A percentile compares a stretch with the other conserved stretches of the same genome.
Evolutionary conservation across 1,284 basidiomycete species (phyloP).

Genomic region (Amylostereum areolatum): DNA sequence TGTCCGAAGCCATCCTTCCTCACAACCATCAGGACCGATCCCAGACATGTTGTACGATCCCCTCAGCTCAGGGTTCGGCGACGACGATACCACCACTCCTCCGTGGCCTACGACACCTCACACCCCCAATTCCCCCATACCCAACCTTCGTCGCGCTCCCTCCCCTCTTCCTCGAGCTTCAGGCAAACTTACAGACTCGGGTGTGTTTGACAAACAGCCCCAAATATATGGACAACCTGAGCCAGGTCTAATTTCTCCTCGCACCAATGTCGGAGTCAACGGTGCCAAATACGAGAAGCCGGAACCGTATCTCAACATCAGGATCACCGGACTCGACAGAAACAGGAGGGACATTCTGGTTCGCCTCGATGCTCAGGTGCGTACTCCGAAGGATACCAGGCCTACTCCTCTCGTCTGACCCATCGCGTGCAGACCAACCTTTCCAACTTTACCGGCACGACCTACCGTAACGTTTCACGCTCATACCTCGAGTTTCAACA

Average conservation of each 20-base stretch:
- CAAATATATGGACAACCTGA: slow-evolving; percentile 81
- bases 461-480: slow-evolving; percentile 87
- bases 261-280: slow-evolving; percentile 54
- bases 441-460: slow-evolving; percentile 81
- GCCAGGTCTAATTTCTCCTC: slow-evolving; percentile 72
- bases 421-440: slow-evolving; percentile 74
- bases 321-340: slow-evolving; percentile 85
- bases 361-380: slow-evolving; percentile 87
- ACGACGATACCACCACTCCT: slow-evolving; percentile 28
- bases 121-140: slow-evolving; percentile 31
- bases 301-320: slow-evolving; percentile 80
- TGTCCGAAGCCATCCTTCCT: too few species aligned
- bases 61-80: slow-evolving; percentile 19
- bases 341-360: slow-evolving; percentile 90
- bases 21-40: background rate
- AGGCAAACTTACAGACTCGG: slow-evolving; percentile 43
- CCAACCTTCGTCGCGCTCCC: slow-evolving; percentile 31
- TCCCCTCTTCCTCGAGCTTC: slow-evolving; percentile 30
- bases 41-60: slow-evolving; percentile 23
- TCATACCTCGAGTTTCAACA: slow-evolving; percentile 90
- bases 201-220: slow-evolving; percentile 68
- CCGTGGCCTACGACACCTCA: slow-evolving; percentile 37
- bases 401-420: slow-evolving; percentile 7
- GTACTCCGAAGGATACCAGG: background rate
- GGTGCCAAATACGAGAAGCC: slow-evolving; percentile 65